Evolutionary conservation across 768 basidiomycete species (phyloP), one percentile per base, ranked within the genome.

Genomic region (Mycena rebaudengoi): DNA sequence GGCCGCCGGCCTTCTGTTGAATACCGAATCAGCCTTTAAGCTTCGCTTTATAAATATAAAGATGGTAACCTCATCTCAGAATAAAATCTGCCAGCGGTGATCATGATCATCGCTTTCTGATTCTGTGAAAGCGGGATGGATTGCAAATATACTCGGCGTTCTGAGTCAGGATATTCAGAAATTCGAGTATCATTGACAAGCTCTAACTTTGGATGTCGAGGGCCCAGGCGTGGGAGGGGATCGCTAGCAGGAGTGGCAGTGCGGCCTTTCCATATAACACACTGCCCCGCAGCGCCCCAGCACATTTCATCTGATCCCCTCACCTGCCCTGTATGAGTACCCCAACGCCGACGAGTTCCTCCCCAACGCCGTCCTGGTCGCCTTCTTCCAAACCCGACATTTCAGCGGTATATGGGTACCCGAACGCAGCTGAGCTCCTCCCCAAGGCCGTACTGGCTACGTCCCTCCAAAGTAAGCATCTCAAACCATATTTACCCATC

Each of bases 401-500:
- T n/a, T n/a, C n/a, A n/a, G n/a, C n/a, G n/a, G n/a, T n/a, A n/a
- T n/a, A n/a, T n/a, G n/a, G n/a, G n/a, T n/a, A n/a, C n/a, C n/a
- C n/a, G n/a, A n/a, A n/a, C n/a, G n/a, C n/a, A n/a, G n/a, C n/a
- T n/a, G n/a, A n/a, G n/a, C n/a, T n/a, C n/a, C n/a, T n/a, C n/a
- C n/a, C n/a, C n/a, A n/a, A n/a, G n/a, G n/a, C n/a, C n/a, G n/a
- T n/a, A n/a, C n/a, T n/a, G n/a, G n/a, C n/a, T n/a, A n/a, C n/a
- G n/a, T n/a, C n/a, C n/a, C n/a, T n/a, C n/a, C n/a, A 50, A 41
- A 59, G 50, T 52, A 52, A 48, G 45, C 45, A 48, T 48, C 45
- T 48, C 23, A 35, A 32, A 18, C 10, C 43, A 25, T 11, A 45
- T 25, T 20, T 13, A 11, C 30, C 5, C 25, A 12, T 29, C 7